Percentiles rank a stretch among this genome's conserved stretches.
These are phyloP conservation scores for Crithidia mellificae DNA, from an alignment of 208 protist species.

Conservation along the genomic window DNA sequence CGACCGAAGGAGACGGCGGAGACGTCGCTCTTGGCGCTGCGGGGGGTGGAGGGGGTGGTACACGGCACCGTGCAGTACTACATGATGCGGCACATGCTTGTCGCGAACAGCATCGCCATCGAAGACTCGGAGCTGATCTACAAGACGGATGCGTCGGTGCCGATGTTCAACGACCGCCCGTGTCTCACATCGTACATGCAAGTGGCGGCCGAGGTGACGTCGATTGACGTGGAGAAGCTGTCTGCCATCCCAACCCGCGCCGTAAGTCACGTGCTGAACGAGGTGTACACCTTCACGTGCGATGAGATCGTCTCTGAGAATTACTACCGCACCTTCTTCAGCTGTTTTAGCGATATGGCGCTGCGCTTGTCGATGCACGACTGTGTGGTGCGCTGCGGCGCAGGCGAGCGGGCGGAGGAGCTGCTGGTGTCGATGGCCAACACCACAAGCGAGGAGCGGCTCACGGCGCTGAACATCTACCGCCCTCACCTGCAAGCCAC, in stretches of 20 bases:
- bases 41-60: conserved; percentile 5
- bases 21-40: conserved; percentile 15
- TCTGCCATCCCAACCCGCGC: conserved; percentile 15
- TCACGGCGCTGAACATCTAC: conserved; percentile 17
- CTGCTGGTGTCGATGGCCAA: conserved; percentile 21
- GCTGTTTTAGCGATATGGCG: conserved; percentile 60
- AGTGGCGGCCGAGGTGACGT: conserved; percentile 25
- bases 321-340: conserved; percentile 60
- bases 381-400: conserved; percentile 29
- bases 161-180: conserved; percentile 30
- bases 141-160: conserved; percentile 13
- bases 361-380: conserved; percentile 35
- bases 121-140: conserved; percentile 28
- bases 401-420: conserved; percentile 6
- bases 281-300: conserved; percentile 33
- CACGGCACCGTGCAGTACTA: conserved; percentile 23
- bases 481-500: conserved; percentile 15
- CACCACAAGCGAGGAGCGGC: conserved; percentile 15
- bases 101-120: conserved; percentile 18
- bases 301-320: conserved; percentile 47
- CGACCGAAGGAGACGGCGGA: conserved; percentile 1
- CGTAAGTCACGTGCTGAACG: conserved; percentile 13
- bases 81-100: conserved; percentile 4
- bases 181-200: conserved; percentile 58
- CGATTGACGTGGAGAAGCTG: conserved; percentile 33